Percentiles rank a stretch among this genome's conserved stretches.
These are phyloP conservation scores for Phylloporus sp. DNA, from an alignment of 768 basidiomycete species.

Conservation along the genomic window DNA sequence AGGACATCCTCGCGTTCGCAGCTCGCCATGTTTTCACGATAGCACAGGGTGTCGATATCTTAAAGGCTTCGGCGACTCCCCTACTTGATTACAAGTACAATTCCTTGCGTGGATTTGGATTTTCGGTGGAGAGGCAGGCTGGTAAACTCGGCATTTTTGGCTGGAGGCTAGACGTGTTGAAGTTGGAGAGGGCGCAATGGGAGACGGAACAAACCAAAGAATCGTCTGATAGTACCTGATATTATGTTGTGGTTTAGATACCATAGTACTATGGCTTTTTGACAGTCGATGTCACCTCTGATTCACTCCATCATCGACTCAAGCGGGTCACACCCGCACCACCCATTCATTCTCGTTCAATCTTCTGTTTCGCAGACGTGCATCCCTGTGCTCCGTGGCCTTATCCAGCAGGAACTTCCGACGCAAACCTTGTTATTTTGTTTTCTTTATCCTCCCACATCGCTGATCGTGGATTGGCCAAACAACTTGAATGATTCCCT, in stretches of 20 bases:
- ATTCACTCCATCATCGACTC: constrained; percentile 26
- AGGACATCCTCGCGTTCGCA: constrained; percentile 63
- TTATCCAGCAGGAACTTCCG: constrained; percentile 33
- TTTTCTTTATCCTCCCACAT: constrained; percentile 52
- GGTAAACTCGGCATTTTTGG: constrained; percentile 50
- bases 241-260: background rate
- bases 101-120: constrained; percentile 46
- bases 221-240: constrained; percentile 9
- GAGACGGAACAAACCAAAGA: constrained; percentile 25
- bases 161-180: constrained; percentile 50
- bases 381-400: constrained; percentile 49
- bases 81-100: constrained; percentile 49
- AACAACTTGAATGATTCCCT: constrained; percentile 22
- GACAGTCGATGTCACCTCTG: constrained; percentile 22
- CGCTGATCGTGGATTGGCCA: constrained; percentile 35
- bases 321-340: constrained; percentile 22
- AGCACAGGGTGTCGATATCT: constrained; percentile 38
- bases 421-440: constrained; percentile 47
- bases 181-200: constrained; percentile 47
- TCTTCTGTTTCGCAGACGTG: constrained; percentile 57
- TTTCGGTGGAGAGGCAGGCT: constrained; percentile 41
- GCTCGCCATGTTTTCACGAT: constrained; percentile 52
- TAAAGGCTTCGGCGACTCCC: constrained; percentile 47
- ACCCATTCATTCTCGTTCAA: constrained; percentile 53
- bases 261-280: background rate